phyloP scores from a whole-genome alignment of 2,329 filamentous ascomycete species.

The Ophiocordyceps camponoti-saundersi region DNA sequence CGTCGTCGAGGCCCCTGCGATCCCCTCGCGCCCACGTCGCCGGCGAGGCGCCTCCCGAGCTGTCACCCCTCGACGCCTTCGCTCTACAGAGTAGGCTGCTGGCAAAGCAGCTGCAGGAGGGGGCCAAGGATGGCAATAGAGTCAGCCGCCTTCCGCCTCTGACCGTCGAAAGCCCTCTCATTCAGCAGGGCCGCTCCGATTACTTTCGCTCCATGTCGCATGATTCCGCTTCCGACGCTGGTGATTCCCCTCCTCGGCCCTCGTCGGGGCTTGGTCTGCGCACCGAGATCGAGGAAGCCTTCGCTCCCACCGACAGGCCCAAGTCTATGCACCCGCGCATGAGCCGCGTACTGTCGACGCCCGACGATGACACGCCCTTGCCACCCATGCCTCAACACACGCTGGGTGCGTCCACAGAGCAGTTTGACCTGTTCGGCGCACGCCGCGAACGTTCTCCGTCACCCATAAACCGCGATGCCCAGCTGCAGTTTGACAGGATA shows the following conservation, averaged over 20 bases:
- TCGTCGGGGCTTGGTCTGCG: constrained; percentile 24
- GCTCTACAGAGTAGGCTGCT: constrained; percentile 79
- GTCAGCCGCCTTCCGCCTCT: constrained; percentile 75
- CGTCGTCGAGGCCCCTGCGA: constrained; percentile 38
- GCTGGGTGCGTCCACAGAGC: constrained; percentile 21
- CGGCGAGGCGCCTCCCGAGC: constrained; percentile 69
- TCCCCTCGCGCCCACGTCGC: constrained; percentile 65
- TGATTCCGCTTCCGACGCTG: constrained; percentile 34
- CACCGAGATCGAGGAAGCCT: constrained; percentile 40
- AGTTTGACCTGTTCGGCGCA: constrained; percentile 29
- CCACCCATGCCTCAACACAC: constrained; percentile 24
- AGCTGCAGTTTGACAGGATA: constrained; percentile 11
- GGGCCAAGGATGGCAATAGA: constrained; percentile 53
- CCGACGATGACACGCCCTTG: constrained; percentile 28
- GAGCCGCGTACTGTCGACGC: constrained; percentile 41
- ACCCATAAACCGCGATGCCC: constrained; percentile 25
- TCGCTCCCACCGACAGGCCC: constrained; percentile 37
- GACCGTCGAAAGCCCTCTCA: constrained; percentile 65
- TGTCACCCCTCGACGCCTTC: constrained; percentile 91
- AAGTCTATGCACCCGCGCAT: constrained; percentile 61
- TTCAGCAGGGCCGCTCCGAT: constrained; percentile 56
- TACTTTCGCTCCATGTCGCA: constrained; percentile 65
- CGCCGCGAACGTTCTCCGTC: constrained; percentile 42
- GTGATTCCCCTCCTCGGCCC: constrained; percentile 11
- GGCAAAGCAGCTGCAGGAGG: constrained; percentile 73